phyloP scores from a whole-genome alignment of 495 filamentous ascomycete genomes.

The Apiosordaria backusii region DNA sequence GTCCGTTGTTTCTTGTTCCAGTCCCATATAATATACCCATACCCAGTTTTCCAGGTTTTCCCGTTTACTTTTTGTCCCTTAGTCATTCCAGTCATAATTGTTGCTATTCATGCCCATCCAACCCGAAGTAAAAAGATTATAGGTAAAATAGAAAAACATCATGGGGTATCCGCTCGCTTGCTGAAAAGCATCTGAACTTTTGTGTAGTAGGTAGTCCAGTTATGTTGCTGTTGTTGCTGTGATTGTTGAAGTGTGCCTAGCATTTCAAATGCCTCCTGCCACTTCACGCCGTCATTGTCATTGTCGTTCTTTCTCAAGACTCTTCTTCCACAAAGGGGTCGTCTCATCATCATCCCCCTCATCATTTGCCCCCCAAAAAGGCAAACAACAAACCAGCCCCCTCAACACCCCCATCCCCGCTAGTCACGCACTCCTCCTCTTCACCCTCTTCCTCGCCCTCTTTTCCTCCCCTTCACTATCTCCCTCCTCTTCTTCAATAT shows the following conservation, averaged over 20 bases:
- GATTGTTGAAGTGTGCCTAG: neutral
- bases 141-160: neutral
- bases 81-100: neutral
- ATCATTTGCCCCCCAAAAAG: neutral
- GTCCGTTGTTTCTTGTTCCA: neutral
- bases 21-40: too few relatives aligned
- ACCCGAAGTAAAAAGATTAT: neutral
- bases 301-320: too few relatives aligned
- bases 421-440: conserved; percentile 5
- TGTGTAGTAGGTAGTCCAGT: neutral
- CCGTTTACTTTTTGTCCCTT: neutral
- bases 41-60: neutral
- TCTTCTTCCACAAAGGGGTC: neutral
- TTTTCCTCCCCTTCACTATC: conserved; percentile 2
- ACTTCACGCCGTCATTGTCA: too few relatives aligned
- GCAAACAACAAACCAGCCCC: neutral
- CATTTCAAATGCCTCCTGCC: neutral
- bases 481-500: conserved; percentile 41
- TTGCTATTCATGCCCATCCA: neutral
- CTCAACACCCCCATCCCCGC: too few relatives aligned
- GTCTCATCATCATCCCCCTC: neutral
- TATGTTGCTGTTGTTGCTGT: neutral
- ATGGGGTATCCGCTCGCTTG: neutral
- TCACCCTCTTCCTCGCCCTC: conserved; percentile 13
- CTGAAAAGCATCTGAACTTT: neutral